These are phyloP conservation scores for Penicillium lagena DNA, from an alignment of 495 filamentous ascomycete species.

Conservation along the genomic window DNA sequence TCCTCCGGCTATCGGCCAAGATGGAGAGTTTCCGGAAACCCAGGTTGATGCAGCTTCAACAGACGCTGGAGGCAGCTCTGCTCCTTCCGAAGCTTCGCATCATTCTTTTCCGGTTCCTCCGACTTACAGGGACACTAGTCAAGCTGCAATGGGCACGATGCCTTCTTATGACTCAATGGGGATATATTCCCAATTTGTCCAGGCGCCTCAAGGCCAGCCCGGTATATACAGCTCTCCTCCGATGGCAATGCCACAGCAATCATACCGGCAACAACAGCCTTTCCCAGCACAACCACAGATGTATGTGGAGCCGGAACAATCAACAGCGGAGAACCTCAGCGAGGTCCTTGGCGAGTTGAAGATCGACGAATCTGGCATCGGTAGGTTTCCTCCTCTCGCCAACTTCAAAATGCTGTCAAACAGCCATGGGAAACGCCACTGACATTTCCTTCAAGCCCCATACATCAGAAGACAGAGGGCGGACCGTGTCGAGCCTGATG, in stretches of 20 bases:
- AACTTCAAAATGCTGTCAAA: background rate
- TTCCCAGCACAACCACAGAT: conserved; percentile 49
- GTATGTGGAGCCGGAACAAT: conserved; percentile 52
- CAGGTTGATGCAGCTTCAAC: conserved; percentile 20
- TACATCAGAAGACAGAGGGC: conserved; percentile 77
- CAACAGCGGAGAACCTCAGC: conserved; percentile 64
- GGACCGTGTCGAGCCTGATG: conserved; percentile 55
- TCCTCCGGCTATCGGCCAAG: conserved; percentile 81
- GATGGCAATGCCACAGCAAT: conserved; percentile 25
- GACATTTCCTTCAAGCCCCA: conserved; percentile 50
- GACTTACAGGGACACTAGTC: conserved; percentile 19
- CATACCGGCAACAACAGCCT: conserved; percentile 41
- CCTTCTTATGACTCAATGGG: conserved; percentile 30
- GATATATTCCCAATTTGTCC: conserved; percentile 29
- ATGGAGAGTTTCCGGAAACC: conserved; percentile 56
- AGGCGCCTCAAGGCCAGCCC: conserved; percentile 52
- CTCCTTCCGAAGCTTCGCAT: conserved; percentile 19
- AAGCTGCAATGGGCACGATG: conserved; percentile 17
- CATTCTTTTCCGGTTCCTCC: conserved; percentile 25
- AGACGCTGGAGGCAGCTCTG: conserved; percentile 15
- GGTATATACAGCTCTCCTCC: conserved; percentile 68
- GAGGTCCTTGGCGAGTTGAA: conserved; percentile 79
- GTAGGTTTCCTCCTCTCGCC: conserved; percentile 47
- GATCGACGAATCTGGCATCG: conserved; percentile 83
- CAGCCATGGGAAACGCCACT: background rate